These are phyloP conservation scores for Paecilomyces fulvus DNA, from an alignment of 2,329 filamentous ascomycete genomes.

Conservation along the genomic window DNA sequence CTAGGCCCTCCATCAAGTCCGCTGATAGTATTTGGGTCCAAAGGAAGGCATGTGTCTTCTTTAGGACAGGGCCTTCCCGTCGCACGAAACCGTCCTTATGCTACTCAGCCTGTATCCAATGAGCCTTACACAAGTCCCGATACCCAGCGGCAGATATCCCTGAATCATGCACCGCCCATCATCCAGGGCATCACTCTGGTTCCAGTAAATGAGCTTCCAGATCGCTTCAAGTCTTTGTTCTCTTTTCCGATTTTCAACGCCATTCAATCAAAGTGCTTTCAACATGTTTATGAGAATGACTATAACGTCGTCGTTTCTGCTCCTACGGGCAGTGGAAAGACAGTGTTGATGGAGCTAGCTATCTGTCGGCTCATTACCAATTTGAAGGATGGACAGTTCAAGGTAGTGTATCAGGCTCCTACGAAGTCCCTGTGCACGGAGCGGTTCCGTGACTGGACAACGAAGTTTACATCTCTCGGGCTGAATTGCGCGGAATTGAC, in stretches of 20 bases:
- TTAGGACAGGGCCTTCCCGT: background rate
- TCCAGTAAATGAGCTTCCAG: slow-evolving; percentile 54
- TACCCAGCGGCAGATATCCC: slow-evolving; percentile 13
- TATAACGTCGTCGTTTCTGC: slow-evolving; percentile 74
- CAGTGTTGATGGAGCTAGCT: slow-evolving; percentile 69
- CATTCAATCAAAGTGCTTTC: slow-evolving; percentile 72
- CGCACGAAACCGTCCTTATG: slow-evolving; percentile 4
- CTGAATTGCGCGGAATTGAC: slow-evolving; percentile 69
- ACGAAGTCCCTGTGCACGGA: slow-evolving; percentile 78
- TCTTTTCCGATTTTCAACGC: slow-evolving; percentile 70
- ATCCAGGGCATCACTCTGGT: slow-evolving; percentile 55
- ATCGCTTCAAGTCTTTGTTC: slow-evolving; percentile 62
- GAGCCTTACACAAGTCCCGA: background rate
- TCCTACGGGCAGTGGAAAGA: slow-evolving; percentile 81
- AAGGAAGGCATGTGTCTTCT: slow-evolving; percentile 4
- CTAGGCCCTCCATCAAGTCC: slow-evolving; percentile 23
- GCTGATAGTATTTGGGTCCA: slow-evolving; percentile 15
- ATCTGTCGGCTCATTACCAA: slow-evolving; percentile 62
- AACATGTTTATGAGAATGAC: slow-evolving; percentile 54
- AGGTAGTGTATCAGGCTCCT: slow-evolving; percentile 77
- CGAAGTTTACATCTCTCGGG: slow-evolving; percentile 61
- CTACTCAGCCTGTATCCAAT: background rate
- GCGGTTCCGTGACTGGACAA: slow-evolving; percentile 65
- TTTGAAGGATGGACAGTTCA: slow-evolving; percentile 55
- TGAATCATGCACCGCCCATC: slow-evolving; percentile 31